Evolutionary conservation across 352 stramenopile genomes (phyloP), one percentile per base, ranked within the genome.

Genomic region (Phytophthora capsici): DNA sequence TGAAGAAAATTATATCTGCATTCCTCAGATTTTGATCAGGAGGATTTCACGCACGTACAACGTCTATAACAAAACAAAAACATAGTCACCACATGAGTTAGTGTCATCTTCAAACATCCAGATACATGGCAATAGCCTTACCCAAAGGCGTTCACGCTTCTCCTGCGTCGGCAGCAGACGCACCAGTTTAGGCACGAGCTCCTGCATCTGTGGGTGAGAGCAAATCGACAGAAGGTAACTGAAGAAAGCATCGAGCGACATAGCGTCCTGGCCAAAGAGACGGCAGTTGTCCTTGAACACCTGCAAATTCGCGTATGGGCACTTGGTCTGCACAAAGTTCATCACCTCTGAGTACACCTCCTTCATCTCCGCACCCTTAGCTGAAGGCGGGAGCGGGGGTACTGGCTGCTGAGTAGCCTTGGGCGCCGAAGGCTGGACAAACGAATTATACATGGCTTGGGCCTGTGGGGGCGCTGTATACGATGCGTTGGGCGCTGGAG

Each of bases 201-300:
- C 86, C 55, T 92, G 87, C 38, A 94, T 71, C 43, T 91, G 66
- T 26, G 66, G 17, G 40, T 79, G 75, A 43, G 88, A 90, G 69
- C 86, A 94, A 52, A 95, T 90, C 20, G 88, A 95, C 25, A 80
- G 84, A 45, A 94, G 52, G 41, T 95, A 95, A 36, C 77, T 87
- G 41, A 92, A 93, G 69, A 78, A 95, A 14, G 82, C 85, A 32
- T 94, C 88, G 40, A 95, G 63, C 28, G 88, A 90, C 84, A 95
- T 90, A n/a, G 80, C 65, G 30, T 95, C 88, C 37, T 95, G 88
- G 2, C 88, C 88, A 44, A 95, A 95, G 20, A 91, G 82, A 25
- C 88, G 86, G 64, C 88, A 95, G 71, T 95, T 95, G 69, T 95
- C 88, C 68, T 95, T 95, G 62, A 95, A 95, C 30, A 83, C 69